Percentiles rank a stretch among this genome's conserved stretches.
These are phyloP conservation scores for Paramecium pentaurelia DNA, from an alignment of 73 alveolate species.

Conservation along the genomic window DNA sequence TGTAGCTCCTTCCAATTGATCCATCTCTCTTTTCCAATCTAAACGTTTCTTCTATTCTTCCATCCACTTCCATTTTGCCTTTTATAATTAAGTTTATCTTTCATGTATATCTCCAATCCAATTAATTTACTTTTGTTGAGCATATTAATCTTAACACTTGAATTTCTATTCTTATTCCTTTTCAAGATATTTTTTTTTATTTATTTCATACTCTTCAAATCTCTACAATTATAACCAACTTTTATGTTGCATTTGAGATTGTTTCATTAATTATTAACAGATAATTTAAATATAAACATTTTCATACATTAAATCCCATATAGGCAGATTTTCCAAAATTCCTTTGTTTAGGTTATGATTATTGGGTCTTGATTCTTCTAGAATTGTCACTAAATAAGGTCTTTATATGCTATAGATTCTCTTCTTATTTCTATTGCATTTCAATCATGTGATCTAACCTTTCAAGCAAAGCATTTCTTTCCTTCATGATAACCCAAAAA, in stretches of 20 bases:
- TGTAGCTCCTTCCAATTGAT: background rate
- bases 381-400: background rate
- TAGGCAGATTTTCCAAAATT: background rate
- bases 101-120: slow-evolving; percentile 12
- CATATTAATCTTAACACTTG: background rate
- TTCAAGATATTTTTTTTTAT: background rate
- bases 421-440: background rate
- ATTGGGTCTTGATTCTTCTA: background rate
- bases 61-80: slow-evolving; percentile 11
- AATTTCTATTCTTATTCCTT: background rate
- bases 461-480: background rate
- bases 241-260: background rate
- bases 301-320: background rate
- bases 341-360: background rate
- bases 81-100: background rate
- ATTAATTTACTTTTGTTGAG: background rate
- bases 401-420: background rate
- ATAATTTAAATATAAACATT: background rate
- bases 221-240: slow-evolving; percentile 13
- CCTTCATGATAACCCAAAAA: background rate
- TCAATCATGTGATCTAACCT: slow-evolving; percentile 17
- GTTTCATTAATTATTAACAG: background rate
- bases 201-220: background rate
- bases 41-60: background rate
- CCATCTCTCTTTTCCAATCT: background rate